Evolutionary conservation across 192 early-diverging fungal species (phyloP).

Genomic region (Coemansia sp.): DNA sequence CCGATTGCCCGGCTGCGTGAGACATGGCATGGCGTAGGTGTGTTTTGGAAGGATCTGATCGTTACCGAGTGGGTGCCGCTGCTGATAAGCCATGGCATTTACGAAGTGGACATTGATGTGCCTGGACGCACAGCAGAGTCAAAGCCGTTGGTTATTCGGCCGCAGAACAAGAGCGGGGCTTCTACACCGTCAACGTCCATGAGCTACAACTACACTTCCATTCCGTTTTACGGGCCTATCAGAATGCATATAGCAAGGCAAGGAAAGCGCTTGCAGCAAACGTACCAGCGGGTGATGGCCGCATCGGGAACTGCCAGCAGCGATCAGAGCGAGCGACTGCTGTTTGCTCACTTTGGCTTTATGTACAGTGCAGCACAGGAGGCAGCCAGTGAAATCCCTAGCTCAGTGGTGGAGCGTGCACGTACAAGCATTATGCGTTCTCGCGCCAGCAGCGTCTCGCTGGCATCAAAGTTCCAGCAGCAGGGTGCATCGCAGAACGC

Average conservation of each 20-base stretch:
- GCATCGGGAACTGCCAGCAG: slow-evolving; percentile 11
- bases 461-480: slow-evolving; percentile 45
- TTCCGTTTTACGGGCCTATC: slow-evolving; percentile 67
- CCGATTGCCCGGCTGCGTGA: slow-evolving; percentile 65
- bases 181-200: slow-evolving; percentile 16
- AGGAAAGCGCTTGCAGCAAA: slow-evolving; percentile 24
- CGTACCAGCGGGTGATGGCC: slow-evolving; percentile 8
- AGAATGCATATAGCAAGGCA: slow-evolving; percentile 48
- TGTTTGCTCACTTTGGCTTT: slow-evolving; percentile 43
- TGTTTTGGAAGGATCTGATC: slow-evolving; percentile 53
- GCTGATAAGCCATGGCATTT: slow-evolving; percentile 54
- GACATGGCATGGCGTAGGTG: slow-evolving; percentile 64
- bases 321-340: slow-evolving; percentile 26
- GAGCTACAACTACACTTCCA: slow-evolving; percentile 26
- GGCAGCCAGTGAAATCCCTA: slow-evolving; percentile 23
- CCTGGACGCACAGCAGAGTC: slow-evolving; percentile 1
- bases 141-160: slow-evolving; percentile 32
- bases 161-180: slow-evolving; percentile 16
- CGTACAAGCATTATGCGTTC: slow-evolving; percentile 45
- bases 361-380: slow-evolving; percentile 42
- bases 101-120: slow-evolving; percentile 46
- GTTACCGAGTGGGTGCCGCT: slow-evolving; percentile 60
- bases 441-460: slow-evolving; percentile 45
- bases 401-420: slow-evolving; percentile 37
- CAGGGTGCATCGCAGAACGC: neutral